Conservation (phyloP, 495 filamentous ascomycete species). For the Pseudomonodictys pantanalensis region DNA sequence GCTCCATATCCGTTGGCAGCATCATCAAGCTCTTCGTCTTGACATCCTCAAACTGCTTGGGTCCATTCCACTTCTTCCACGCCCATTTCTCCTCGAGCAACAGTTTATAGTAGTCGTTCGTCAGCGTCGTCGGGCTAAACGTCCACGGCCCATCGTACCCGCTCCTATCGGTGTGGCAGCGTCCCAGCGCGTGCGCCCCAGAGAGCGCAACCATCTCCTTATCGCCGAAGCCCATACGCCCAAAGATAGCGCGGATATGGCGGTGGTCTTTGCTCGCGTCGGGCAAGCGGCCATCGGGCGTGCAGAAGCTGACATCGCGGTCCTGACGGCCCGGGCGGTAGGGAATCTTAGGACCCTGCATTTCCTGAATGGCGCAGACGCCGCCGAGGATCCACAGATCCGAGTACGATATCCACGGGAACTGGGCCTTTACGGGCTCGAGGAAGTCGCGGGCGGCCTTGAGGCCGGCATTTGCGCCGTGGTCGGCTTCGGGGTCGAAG, state of each 20-base stretch:
- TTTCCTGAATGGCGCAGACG: slow-evolving; percentile 87
- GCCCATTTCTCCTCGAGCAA: slow-evolving; percentile 90
- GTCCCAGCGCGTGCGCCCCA: slow-evolving; percentile 89
- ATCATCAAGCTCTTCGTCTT: slow-evolving; percentile 87
- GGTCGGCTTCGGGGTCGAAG: slow-evolving; percentile 85
- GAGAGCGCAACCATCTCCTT: slow-evolving; percentile 89
- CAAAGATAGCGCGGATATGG: slow-evolving; percentile 90
- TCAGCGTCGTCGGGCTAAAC: slow-evolving; percentile 90
- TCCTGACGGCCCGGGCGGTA: slow-evolving; percentile 88
- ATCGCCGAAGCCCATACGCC: slow-evolving; percentile 97
- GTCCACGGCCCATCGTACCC: slow-evolving; percentile 94
- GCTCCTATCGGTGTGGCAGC: slow-evolving; percentile 84
- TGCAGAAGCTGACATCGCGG: slow-evolving; percentile 57
- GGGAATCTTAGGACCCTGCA: slow-evolving; percentile 82
- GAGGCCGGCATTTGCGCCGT: slow-evolving; percentile 93
- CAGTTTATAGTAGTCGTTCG: slow-evolving; percentile 90
- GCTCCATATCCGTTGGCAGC: slow-evolving; percentile 86
- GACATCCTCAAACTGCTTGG: slow-evolving; percentile 80
- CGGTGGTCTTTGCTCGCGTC: slow-evolving; percentile 75
- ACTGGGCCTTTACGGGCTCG: slow-evolving; percentile 76
- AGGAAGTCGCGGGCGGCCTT: slow-evolving; percentile 87
- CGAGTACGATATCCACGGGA: slow-evolving; percentile 91
- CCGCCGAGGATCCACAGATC: slow-evolving; percentile 94
- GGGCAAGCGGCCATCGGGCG: slow-evolving; percentile 89
- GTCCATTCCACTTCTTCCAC: slow-evolving; percentile 91